phyloP scores from a whole-genome alignment of 495 filamentous ascomycete species.

The Podospora anserina region DNA sequence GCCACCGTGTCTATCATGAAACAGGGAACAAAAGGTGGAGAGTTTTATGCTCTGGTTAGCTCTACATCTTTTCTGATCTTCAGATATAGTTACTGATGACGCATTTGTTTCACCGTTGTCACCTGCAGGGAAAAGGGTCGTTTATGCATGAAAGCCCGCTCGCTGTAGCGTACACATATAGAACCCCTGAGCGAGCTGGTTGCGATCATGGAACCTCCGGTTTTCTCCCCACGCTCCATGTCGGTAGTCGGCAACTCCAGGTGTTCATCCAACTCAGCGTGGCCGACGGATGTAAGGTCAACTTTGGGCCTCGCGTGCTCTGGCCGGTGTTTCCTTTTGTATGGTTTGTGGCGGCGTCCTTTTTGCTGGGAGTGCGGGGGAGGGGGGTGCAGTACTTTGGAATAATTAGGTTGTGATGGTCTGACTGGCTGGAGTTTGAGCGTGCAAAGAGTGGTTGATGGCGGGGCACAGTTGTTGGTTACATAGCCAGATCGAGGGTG shows the following conservation, averaged over 20 bases:
- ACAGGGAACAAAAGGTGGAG: background rate
- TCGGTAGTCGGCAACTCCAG: too few relatives aligned
- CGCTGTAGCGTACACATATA: background rate
- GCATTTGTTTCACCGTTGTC: background rate
- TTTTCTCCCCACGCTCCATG: too few relatives aligned
- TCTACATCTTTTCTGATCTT: background rate
- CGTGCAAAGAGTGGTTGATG: background rate
- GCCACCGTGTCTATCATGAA: constrained; percentile 11
- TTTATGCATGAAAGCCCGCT: background rate
- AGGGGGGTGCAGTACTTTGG: background rate
- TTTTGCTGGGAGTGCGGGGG: background rate
- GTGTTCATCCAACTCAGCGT: background rate
- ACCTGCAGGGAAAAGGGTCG: background rate
- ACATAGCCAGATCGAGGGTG: background rate
- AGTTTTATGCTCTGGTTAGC: background rate
- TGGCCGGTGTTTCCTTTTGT: background rate
- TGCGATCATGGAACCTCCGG: too few relatives aligned
- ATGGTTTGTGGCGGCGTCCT: background rate
- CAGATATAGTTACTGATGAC: background rate
- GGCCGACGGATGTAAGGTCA: background rate
- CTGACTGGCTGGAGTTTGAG: background rate
- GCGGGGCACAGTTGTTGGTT: background rate
- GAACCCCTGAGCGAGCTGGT: too few relatives aligned
- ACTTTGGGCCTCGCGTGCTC: background rate
- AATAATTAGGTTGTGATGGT: background rate